These are phyloP conservation scores for Pezizomycotina sp. DNA, from an alignment of 2,329 filamentous ascomycete genomes.

Conservation along the genomic window DNA sequence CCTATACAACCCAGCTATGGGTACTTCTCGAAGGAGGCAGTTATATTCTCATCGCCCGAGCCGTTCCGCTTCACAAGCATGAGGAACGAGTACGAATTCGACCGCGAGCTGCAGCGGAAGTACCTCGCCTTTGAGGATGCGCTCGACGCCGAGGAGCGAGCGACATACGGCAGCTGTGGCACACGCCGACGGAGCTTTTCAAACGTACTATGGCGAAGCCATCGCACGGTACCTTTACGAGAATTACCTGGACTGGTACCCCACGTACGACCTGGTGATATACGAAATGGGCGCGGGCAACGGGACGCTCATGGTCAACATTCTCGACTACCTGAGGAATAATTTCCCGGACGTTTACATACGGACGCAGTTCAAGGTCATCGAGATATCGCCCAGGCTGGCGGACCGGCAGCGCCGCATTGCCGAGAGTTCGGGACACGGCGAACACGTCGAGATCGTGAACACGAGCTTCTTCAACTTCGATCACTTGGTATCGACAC, in stretches of 20 bases:
- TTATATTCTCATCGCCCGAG: conserved; percentile 84
- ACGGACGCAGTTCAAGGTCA: conserved; percentile 83
- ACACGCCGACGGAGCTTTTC: conserved; percentile 91
- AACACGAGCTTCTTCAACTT: conserved; percentile 93
- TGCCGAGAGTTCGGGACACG: conserved; percentile 52
- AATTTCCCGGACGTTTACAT: conserved; percentile 83
- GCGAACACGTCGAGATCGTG: conserved; percentile 78
- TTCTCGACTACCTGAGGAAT: conserved; percentile 87
- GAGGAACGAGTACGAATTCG: conserved; percentile 72
- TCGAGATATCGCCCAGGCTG: conserved; percentile 77
- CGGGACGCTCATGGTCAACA: conserved; percentile 94
- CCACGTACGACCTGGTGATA: conserved; percentile 91
- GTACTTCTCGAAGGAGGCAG: conserved; percentile 90
- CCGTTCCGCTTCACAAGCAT: conserved; percentile 77
- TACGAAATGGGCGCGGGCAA: conserved; percentile 98
- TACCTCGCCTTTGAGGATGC: conserved; percentile 83
- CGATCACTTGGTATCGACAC: conserved; percentile 69
- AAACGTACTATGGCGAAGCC: conserved; percentile 90
- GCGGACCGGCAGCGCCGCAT: conserved; percentile 65
- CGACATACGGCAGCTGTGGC: conserved; percentile 82
- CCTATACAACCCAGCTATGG: conserved; percentile 90
- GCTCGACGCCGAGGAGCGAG: conserved; percentile 55
- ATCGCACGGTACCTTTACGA: conserved; percentile 90
- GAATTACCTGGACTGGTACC: conserved; percentile 88
- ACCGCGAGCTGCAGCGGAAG: conserved; percentile 54